Conservation (phyloP, 2,329 filamentous ascomycete genomes). For the Colletotrichum filicis region DNA sequence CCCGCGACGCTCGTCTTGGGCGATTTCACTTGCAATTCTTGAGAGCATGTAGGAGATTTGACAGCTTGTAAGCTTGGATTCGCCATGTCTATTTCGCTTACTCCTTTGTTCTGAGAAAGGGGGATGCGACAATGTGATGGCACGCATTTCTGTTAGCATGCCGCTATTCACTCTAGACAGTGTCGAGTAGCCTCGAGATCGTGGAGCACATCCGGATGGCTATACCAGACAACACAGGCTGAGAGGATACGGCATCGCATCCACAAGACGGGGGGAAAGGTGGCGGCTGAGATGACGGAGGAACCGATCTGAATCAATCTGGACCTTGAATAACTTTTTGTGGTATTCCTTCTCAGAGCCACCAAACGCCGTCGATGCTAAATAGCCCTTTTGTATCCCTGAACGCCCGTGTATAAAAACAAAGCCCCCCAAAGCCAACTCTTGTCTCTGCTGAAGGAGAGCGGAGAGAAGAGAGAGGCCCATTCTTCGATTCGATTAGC, state of each 20-base stretch:
- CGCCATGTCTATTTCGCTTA: conserved; percentile 6
- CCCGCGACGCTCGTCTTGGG: conserved; percentile 33
- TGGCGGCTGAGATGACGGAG: conserved; percentile 25
- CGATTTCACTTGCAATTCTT: neutral
- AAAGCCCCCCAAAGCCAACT: conserved; percentile 3
- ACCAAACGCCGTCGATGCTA: conserved; percentile 36
- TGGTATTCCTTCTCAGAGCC: conserved; percentile 35
- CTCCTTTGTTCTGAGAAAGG: neutral
- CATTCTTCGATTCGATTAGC: conserved; percentile 32
- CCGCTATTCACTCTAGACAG: neutral
- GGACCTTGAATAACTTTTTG: conserved; percentile 27
- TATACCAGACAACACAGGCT: neutral
- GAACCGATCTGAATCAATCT: conserved; percentile 21
- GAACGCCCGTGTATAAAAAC: conserved; percentile 21
- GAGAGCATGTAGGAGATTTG: neutral
- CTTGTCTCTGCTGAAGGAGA: neutral
- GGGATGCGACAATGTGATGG: neutral
- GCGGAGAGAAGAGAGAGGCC: neutral
- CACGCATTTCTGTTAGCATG: neutral
- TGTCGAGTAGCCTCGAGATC: neutral
- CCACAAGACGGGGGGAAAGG: conserved; percentile 2
- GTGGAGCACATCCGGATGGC: neutral
- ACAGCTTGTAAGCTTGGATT: conserved; percentile 10
- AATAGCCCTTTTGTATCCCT: conserved; percentile 33
- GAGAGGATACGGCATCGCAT: neutral